phyloP scores from a whole-genome alignment of 257 asterid genomes.

The Verbena officinalis region DNA sequence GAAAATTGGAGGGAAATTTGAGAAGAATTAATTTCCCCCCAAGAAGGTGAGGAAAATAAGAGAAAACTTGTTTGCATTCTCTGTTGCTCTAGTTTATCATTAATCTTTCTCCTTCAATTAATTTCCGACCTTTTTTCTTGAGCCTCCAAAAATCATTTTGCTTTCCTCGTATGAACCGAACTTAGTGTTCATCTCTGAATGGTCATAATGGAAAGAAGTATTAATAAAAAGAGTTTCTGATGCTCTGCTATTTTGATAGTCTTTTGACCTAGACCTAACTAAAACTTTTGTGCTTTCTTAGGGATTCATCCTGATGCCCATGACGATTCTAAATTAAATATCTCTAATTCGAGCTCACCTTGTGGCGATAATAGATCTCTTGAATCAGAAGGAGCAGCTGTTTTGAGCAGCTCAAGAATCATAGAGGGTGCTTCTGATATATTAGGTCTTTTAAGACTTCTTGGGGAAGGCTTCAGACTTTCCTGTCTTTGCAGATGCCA shows the following conservation, averaged over 20 bases:
- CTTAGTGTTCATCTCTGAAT: slow-evolving; percentile 3
- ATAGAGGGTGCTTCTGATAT: slow-evolving; percentile 74
- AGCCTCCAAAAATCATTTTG: no score
- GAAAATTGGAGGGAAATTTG: no score
- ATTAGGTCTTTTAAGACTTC: slow-evolving; percentile 70
- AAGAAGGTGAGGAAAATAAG: no score
- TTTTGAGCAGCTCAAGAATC: slow-evolving; percentile 52
- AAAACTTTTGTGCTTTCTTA: slow-evolving; percentile 35
- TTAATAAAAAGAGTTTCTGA: background rate
- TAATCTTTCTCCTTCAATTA: no score
- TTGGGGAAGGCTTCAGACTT: slow-evolving; percentile 94
- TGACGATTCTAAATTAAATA: slow-evolving; percentile 71
- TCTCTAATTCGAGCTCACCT: slow-evolving; percentile 51
- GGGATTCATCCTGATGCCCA: slow-evolving; percentile 64
- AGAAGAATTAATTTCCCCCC: no score
- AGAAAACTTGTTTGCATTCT: no score
- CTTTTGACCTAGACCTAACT: slow-evolving; percentile 28
- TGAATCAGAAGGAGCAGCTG: slow-evolving; percentile 68
- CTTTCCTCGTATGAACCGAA: no score
- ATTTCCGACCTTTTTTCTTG: no score
- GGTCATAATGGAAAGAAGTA: slow-evolving; percentile 10
- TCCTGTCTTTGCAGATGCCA: slow-evolving; percentile 82
- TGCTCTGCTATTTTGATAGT: slow-evolving; percentile 19
- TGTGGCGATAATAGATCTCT: slow-evolving; percentile 51
- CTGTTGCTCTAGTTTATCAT: no score